Base-by-base conservation (phyloP, 2,329 filamentous ascomycete genomes). In the Aspergillus sp. region DNA sequence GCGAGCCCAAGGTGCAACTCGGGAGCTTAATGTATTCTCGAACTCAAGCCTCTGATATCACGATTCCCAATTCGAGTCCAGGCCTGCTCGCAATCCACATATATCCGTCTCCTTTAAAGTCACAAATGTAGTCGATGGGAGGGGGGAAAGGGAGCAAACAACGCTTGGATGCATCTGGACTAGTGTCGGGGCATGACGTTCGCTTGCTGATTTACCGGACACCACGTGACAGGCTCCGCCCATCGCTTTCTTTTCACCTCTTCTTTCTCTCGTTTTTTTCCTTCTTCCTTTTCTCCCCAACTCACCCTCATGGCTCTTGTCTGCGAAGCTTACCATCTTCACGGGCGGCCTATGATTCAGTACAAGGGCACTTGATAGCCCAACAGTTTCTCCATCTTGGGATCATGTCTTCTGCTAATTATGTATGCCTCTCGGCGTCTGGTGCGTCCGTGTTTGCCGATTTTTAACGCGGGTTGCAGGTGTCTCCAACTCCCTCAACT, bases 401-500 rank as follows among this genome's bases (percentile, higher is more conserved):
- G 51, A 72, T 64, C 62, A 77, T 77, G 75, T 70, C 73, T 58
- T 70, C 75, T 63, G 67, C 72, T 69, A 74, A 74, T 69, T 66
- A 73, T 58, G 75, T 77, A 77, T 74, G 74, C 67, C 63, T 65
- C 69, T 70, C 70, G 68, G 67, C 65, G 65, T 69, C 61, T 64
- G 65, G 64, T 62, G 68, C 66, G 66, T 67, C 62, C 64, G 64
- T 69, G 61, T 64, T 68, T 62, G 60, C 66, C 62, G 62, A 59
- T 63, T 72, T 70, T 73, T 75, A 73, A 75, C 50, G 46, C 72
- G 66, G 61, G 58, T 63, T 65, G 60, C 73, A 89, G 86, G 84
- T 84, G 73, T 91, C 90, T 67, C 87, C 89, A 61, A 82, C 83
- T 61, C 81, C 89, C 67, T 90, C 90, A 60, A 89, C 88, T 55